Evolutionary conservation across 805 yeast genomes (phyloP), one percentile per base, ranked within the genome.

Genomic region (Cyberlindnera saturnus): DNA sequence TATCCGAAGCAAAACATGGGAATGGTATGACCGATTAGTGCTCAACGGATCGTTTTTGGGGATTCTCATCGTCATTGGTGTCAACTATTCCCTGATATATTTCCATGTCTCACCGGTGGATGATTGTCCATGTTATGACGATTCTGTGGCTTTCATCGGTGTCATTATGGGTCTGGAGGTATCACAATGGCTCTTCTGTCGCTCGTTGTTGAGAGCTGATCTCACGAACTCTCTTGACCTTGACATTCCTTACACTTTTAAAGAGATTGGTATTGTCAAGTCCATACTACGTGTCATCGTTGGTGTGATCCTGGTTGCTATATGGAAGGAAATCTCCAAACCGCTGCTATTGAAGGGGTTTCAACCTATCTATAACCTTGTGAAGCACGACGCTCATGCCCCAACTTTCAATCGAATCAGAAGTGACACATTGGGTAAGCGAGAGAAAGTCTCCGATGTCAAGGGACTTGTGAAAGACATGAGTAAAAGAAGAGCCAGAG

Each of bases 81-180:
- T 68, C 19, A 69, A 73, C 1, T 71, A 82, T 36, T 47, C 65
- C 1, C 55, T 84, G 30, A 73, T 90, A 18, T 80, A 83, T 53
- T 62, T 71, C 34, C 96, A 89, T 63, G 85, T 89, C 0, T 78
- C 75, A 45, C 98, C 98, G 2, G 80, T 85, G 17, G 99, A 93
- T 54, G 84, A 82, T 51, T 91, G 99, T 59, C 99, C 99, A 1
- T 93, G 99, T 61, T 91, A 83, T 58, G 96, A 90, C 57, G 99
- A 91, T 60, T 79, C 89, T 16, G 96, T 91, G 28, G 95, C 98
- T 5, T 91, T 91, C 55, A 67, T 90, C 41, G 96, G 96, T 3
- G 97, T 90, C 35, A 69, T 89, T 14, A 66, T 80, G 36, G 99
- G 99, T 0, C 53, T 84, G 6, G 93, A 85, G 48, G 49, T 83